Evolutionary conservation across 1,139 yeast species (phyloP).

Genomic region (Protomyces inundatus): DNA sequence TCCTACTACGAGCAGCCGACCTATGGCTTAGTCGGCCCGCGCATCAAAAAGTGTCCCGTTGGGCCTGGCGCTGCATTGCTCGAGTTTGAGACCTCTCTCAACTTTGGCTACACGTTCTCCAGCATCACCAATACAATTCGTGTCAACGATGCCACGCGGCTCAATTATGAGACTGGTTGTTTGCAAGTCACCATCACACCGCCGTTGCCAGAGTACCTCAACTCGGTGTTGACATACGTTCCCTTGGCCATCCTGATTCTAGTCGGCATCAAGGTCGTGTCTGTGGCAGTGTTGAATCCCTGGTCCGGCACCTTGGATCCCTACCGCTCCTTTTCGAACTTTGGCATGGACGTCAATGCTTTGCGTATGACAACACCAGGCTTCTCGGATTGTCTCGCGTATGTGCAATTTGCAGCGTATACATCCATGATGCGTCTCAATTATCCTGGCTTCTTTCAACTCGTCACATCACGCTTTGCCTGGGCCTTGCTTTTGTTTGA

Average conservation of each 20-base stretch:
- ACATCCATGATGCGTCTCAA: slow-evolving; percentile 52
- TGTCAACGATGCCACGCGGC: slow-evolving; percentile 8
- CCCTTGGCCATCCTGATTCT: slow-evolving; percentile 44
- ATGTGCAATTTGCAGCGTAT: slow-evolving; percentile 57
- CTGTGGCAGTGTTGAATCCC: slow-evolving; percentile 40
- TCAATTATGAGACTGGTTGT: slow-evolving; percentile 18
- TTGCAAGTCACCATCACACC: slow-evolving; percentile 16
- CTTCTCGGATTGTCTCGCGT: slow-evolving; percentile 47
- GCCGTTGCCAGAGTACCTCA: slow-evolving; percentile 3
- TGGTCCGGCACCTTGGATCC: slow-evolving; percentile 51
- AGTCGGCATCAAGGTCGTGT: slow-evolving; percentile 44
- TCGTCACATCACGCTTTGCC: slow-evolving; percentile 44
- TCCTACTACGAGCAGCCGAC: not conserved
- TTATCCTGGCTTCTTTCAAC: slow-evolving; percentile 64
- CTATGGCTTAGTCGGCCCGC: not conserved
- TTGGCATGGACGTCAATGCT: slow-evolving; percentile 56
- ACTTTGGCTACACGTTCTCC: slow-evolving; percentile 11
- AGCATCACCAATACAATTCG: slow-evolving; percentile 16
- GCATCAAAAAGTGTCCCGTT: slow-evolving; percentile 4
- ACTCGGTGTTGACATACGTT: slow-evolving; percentile 43
- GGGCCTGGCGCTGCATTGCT: slow-evolving; percentile 10
- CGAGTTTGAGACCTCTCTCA: slow-evolving; percentile 7
- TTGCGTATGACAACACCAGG: slow-evolving; percentile 56
- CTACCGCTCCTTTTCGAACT: slow-evolving; percentile 51
- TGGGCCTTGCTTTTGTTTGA: slow-evolving; percentile 42